Base-by-base conservation (phyloP, 345 rosid species). In the Bretschneidera sinensis region DNA sequence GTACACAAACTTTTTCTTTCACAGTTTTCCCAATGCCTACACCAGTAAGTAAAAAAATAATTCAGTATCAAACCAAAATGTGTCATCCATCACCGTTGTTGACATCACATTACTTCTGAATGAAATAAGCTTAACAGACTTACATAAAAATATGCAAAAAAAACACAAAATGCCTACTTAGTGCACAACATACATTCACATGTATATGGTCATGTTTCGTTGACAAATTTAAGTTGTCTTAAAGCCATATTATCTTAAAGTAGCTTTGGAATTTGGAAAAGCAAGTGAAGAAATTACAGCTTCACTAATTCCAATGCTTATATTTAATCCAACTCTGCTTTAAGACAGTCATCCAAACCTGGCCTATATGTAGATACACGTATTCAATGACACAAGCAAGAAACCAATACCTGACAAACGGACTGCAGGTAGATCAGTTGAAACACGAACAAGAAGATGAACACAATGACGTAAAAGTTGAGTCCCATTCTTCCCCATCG, bases 401-500 rank as follows among this genome's bases (percentile, higher is more conserved):
- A 71, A 77, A 70, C 55, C 55, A 65, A 64, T 83, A 95, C 99
- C 99, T 78, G 99, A 91, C 67, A 85, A 69, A 61, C 99, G 89
- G 77, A 91, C 95, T 11, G 99, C 97, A 67, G 73, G 85, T 70
- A 95, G 79, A 82, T 91, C 89, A 62, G 92, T 91, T 43, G 99
- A 85, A 65, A 95, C 94, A 72, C 78, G 95, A 67, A 95, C 99
- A 79, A 95, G 97, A 78, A 95, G 86, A 64, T 96, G 96, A 71
- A 91, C 97, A 74, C 99, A 95, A 57, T 88, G 98, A 67, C 99
- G 99, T 72, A 95, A 76, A 55, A 95, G 91, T 75, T 95, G 97
- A 67, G 99, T 95, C 69, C 95, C 98, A 65, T 91, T 96, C 76
- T 95, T 95, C 51, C 99, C 99, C 97, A 95, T 81, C 0, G 99